Percentiles rank a stretch among this genome's conserved stretches.
Conservation (phyloP, 805 yeast species). For the Schizosaccharomyces osmophilus region DNA sequence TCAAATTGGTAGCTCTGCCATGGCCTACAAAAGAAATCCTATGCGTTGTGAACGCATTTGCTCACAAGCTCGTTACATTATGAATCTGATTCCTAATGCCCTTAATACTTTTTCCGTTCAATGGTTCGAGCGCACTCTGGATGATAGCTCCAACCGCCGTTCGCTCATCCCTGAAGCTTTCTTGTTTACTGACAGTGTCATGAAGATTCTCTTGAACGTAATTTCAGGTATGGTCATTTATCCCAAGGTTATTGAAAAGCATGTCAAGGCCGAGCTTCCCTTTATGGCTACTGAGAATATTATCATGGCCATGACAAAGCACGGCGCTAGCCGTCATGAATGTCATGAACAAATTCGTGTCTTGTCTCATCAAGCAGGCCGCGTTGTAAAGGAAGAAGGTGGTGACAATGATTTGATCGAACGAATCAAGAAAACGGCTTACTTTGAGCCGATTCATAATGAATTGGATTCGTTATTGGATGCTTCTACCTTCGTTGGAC, state of each 20-base stretch:
- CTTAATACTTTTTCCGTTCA: conserved; percentile 93
- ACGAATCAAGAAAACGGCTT: conserved; percentile 18
- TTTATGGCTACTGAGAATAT: conserved; percentile 98
- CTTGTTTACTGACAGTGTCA: conserved; percentile 78
- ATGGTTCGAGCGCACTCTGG: conserved; percentile 97
- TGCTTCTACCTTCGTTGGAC: conserved; percentile 86
- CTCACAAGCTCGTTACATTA: conserved; percentile 89
- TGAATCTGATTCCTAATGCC: conserved; percentile 75
- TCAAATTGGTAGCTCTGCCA: conserved; percentile 95
- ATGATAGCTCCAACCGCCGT: conserved; percentile 94
- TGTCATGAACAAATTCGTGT: conserved; percentile 96
- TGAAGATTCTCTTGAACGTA: conserved; percentile 73
- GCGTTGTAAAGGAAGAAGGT: conserved; percentile 92
- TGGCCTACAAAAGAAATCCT: conserved; percentile 99
- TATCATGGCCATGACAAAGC: conserved; percentile 98
- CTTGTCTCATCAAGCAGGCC: conserved; percentile 87
- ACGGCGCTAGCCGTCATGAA: conserved; percentile 93
- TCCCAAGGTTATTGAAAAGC: conserved; percentile 94
- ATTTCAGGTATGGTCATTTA: conserved; percentile 90
- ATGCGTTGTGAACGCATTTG: conserved; percentile 98
- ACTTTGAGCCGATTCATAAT: conserved; percentile 52
- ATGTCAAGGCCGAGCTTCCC: conserved; percentile 83
- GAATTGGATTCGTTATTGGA: conserved; percentile 63
- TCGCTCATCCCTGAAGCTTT: conserved; percentile 91
- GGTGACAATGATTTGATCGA: conserved; percentile 80